Conservation (phyloP, 129 eudicot genomes). For the Calendula officinalis region DNA sequence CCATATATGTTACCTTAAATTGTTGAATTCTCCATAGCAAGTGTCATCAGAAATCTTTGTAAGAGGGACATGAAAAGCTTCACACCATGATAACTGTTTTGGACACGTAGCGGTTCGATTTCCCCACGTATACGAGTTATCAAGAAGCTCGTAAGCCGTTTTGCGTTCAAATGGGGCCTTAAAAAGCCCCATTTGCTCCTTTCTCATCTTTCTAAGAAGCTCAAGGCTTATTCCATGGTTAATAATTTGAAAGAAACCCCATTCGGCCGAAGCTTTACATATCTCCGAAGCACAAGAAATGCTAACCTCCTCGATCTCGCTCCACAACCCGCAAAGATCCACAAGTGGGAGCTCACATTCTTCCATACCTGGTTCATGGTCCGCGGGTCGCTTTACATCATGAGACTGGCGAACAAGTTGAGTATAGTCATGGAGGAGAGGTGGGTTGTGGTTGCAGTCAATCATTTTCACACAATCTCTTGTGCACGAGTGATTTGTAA, state of each 20-base stretch:
- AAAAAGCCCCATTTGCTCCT: constrained; percentile 51
- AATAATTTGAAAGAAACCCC: constrained; percentile 72
- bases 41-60: constrained; percentile 50
- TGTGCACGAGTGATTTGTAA: constrained; percentile 27
- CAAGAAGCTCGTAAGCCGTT: constrained; percentile 44
- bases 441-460: constrained; percentile 38
- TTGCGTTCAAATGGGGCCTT: constrained; percentile 49
- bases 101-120: constrained; percentile 51
- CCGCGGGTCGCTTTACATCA: neutral
- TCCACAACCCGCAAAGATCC: constrained; percentile 44
- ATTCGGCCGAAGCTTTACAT: constrained; percentile 58
- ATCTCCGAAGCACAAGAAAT: constrained; percentile 38
- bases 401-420: constrained; percentile 31
- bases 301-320: constrained; percentile 36
- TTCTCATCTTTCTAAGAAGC: constrained; percentile 52
- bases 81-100: constrained; percentile 61
- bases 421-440: constrained; percentile 42
- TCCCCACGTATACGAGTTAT: constrained; percentile 71
- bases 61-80: constrained; percentile 71
- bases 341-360: constrained; percentile 56
- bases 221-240: constrained; percentile 57
- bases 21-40: constrained; percentile 49
- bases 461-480: constrained; percentile 41
- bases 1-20: constrained; percentile 36
- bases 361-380: constrained; percentile 16